Evolutionary conservation across 2,329 filamentous ascomycete species (phyloP).

Genomic region (Colletotrichum gigasporum): DNA sequence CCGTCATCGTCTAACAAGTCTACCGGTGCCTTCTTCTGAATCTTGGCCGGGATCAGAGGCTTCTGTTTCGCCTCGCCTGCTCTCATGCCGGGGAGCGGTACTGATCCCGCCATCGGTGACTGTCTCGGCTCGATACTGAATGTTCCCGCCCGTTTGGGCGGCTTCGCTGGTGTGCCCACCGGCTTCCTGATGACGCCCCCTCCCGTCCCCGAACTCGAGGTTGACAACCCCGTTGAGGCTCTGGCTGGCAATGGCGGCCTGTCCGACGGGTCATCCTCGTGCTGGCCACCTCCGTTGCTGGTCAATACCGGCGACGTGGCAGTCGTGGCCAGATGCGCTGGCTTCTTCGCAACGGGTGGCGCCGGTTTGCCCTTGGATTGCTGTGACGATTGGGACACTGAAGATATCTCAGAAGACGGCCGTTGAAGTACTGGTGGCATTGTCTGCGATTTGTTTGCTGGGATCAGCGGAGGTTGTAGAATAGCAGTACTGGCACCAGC

Average conservation of each 20-base stretch:
- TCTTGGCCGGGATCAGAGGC: constrained; percentile 20
- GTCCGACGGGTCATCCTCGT: constrained; percentile 35
- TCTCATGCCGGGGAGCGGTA: constrained; percentile 30
- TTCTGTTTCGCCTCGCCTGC: constrained; percentile 21
- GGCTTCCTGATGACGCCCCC: constrained; percentile 14
- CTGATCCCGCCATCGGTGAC: constrained; percentile 24
- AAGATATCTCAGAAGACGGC: constrained; percentile 47
- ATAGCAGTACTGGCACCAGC: not conserved
- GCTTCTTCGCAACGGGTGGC: constrained; percentile 72
- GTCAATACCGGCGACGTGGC: constrained; percentile 36
- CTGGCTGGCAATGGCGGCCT: constrained; percentile 29
- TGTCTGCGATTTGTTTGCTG: constrained; percentile 13
- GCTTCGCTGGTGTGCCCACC: constrained; percentile 18
- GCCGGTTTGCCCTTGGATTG: constrained; percentile 49
- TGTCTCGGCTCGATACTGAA: constrained; percentile 16
- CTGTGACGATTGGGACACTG: constrained; percentile 42
- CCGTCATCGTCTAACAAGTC: constrained; percentile 57
- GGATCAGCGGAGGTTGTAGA: constrained; percentile 27
- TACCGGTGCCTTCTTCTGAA: constrained; percentile 38
- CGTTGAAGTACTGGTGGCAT: constrained; percentile 40
- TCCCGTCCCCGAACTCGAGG: not conserved
- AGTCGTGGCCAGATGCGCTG: constrained; percentile 58
- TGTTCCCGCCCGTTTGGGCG: constrained; percentile 11
- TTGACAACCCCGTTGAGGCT: constrained; percentile 26
- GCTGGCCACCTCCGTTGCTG: constrained; percentile 31